phyloP scores from a whole-genome alignment of 805 yeast species.

The Saitoella complicata region DNA sequence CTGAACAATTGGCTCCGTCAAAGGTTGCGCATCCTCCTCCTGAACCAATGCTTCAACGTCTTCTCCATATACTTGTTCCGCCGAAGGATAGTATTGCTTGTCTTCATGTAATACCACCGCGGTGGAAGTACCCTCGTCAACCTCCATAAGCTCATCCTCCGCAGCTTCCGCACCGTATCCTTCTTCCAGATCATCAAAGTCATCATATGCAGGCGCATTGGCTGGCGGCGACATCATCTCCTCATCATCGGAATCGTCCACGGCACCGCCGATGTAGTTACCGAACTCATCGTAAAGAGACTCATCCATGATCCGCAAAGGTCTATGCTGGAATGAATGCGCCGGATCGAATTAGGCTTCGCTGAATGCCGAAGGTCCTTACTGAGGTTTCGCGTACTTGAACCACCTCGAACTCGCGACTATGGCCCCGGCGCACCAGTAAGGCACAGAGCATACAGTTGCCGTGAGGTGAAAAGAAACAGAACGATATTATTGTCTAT shows the following conservation, averaged over 20 bases:
- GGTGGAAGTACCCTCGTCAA: constrained; percentile 9
- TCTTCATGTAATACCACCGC: constrained; percentile 31
- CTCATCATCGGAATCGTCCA: constrained; percentile 17
- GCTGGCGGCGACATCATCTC: constrained; percentile 2
- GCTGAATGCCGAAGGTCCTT: too few species aligned
- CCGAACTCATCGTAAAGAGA: constrained; percentile 18
- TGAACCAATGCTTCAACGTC: constrained; percentile 52
- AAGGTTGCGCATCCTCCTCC: constrained; percentile 35
- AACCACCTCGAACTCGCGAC: too few species aligned
- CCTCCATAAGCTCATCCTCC: constrained; percentile 5
- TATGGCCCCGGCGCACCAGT: too few species aligned
- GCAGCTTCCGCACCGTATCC: constrained; percentile 9
- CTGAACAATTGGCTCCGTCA: constrained; percentile 48
- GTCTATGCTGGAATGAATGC: too few species aligned
- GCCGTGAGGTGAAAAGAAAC: too few species aligned
- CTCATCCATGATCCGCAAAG: background rate
- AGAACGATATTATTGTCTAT: too few species aligned
- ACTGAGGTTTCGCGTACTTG: too few species aligned
- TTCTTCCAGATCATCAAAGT: constrained; percentile 9
- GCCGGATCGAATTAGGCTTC: too few species aligned
- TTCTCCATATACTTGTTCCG: constrained; percentile 35
- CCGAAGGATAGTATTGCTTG: constrained; percentile 27
- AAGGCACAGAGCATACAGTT: too few species aligned
- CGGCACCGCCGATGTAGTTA: constrained; percentile 20
- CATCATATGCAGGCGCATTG: constrained; percentile 1